Conservation (phyloP, 345 rosid species). For the Eucalyptus caleyi region DNA sequence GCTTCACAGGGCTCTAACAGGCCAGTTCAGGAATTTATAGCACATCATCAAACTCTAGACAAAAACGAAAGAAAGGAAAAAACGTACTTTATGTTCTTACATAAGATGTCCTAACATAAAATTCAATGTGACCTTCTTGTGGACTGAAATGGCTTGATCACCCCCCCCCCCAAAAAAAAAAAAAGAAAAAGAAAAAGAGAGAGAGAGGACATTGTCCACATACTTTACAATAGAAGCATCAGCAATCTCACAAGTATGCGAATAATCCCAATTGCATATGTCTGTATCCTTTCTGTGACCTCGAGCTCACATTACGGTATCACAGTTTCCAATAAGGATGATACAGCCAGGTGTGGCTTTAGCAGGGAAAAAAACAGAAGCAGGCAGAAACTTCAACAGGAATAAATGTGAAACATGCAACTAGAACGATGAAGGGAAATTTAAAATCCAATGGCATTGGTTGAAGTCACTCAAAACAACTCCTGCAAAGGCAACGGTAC, state of each 20-base stretch:
- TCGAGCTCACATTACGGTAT: background rate
- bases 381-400: background rate
- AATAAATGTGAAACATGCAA: background rate
- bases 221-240: background rate
- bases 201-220: no score
- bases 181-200: no score
- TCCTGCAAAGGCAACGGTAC: background rate
- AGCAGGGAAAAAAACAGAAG: background rate
- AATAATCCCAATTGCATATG: background rate
- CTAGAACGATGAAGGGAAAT: background rate
- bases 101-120: background rate
- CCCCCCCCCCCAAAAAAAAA: background rate
- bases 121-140: background rate
- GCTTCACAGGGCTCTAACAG: background rate
- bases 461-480: background rate
- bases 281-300: background rate
- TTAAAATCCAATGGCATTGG: background rate
- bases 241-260: background rate
- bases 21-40: background rate
- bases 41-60: background rate
- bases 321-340: background rate
- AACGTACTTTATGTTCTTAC: background rate
- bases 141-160: background rate
- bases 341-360: background rate
- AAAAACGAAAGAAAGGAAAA: background rate